Conservation (phyloP, 371 early-diverging fungal species). For the Amoeboaphelidium protococcarum region DNA sequence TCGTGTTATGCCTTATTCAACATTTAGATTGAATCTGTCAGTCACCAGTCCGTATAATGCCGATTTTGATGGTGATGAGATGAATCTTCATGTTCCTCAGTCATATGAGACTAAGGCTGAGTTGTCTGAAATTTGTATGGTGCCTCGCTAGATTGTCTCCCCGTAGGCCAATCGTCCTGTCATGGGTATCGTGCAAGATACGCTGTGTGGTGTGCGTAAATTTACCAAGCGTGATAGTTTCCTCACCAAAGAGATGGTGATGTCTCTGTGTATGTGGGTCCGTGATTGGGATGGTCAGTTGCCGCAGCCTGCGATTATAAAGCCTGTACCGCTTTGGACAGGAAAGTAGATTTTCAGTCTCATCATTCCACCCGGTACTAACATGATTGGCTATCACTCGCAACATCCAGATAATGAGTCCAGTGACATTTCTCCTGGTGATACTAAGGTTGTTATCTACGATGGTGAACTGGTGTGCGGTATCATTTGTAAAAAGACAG, state of each 20-base stretch:
- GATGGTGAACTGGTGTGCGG: constrained; percentile 85
- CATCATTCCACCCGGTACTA: constrained; percentile 55
- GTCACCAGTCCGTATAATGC: constrained; percentile 99
- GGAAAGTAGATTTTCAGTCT: constrained; percentile 93
- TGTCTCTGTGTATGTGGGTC: constrained; percentile 85
- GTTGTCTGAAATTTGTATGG: constrained; percentile 84
- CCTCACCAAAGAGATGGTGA: constrained; percentile 63
- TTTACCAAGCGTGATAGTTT: constrained; percentile 91
- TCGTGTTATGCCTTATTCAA: constrained; percentile 94
- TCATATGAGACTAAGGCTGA: constrained; percentile 82
- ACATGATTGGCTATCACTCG: constrained; percentile 33
- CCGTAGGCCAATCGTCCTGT: constrained; percentile 97
- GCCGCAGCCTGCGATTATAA: constrained; percentile 77
- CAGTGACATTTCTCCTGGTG: constrained; percentile 55
- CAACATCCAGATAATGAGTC: constrained; percentile 57
- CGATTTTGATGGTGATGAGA: constrained; percentile 99
- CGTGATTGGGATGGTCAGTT: constrained; percentile 84
- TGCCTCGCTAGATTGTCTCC: constrained; percentile 90
- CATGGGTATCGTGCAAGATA: constrained; percentile 99
- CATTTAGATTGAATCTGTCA: constrained; percentile 94
- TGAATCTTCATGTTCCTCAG: constrained; percentile 99
- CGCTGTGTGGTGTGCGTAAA: constrained; percentile 84
- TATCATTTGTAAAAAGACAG: constrained; percentile 90
- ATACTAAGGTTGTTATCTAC: constrained; percentile 76
- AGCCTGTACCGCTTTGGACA: constrained; percentile 92